Base-by-base conservation (phyloP, 2,329 filamentous ascomycete genomes). In the Talaromyces atroroseus region DNA sequence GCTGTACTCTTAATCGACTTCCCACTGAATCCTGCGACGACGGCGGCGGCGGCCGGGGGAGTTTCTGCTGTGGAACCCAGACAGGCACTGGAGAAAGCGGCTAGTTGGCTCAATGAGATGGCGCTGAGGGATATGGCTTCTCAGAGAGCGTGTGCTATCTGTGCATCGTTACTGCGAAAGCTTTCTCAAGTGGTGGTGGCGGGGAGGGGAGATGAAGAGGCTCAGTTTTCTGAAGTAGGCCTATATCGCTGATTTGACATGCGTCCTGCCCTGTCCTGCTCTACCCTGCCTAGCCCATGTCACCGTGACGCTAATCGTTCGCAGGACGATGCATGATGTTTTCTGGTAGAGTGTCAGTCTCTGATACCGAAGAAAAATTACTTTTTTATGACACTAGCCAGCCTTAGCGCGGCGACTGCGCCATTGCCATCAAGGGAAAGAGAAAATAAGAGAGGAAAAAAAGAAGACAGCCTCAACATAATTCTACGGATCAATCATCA, bases 1-100 rank as follows among this genome's bases (percentile, higher is more conserved):
- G 71, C 68, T 10, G 63, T 76, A 16, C 61, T 76, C 20, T 64
- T 76, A 42, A 68, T 73, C 14, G 65, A 73, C 21, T 54, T 48
- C 26, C 34, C 56, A 16, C 21, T 51, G 26, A 38, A 26, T 18
- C 32, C 18, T 14, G 14, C 32, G 32, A 12, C 5, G 32, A 16
- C 32, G 32, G 32, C 12, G 32, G 14, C 14, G 8, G 32, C 32
- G 32, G 32, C 12, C 12, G 32, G 32, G 14, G 32, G 10, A n/a
- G n/a, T n/a, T 3, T 36, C 32, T 14, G 8, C 32, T 36, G 32
- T 16, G 11, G 40, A 42, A 11, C n/a, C 52, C 2, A 40, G 46
- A 20, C 46, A 40, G 21, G 56, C 50, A 12, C 18, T 58, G n/a
- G 51, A 49, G 8, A 58, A 58, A 34, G 56, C 56, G 23, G 23